Percentiles rank a stretch among this genome's conserved stretches.
Evolutionary conservation across 2,329 filamentous ascomycete genomes (phyloP).

Genomic region (Cordyceps militaris): DNA sequence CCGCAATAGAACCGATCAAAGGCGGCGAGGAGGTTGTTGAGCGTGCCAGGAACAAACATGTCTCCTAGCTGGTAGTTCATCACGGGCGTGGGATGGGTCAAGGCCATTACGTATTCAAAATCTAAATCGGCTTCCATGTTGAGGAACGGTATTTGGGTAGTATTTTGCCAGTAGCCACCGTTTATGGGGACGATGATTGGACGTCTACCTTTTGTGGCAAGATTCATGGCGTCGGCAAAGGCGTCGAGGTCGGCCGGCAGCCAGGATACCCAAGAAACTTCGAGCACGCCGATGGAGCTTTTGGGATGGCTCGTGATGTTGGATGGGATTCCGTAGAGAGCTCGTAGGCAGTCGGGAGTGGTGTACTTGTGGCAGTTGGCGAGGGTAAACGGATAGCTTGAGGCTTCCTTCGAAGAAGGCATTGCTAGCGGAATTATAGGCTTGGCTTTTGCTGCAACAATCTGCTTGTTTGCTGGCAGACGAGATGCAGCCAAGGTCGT

Average conservation of each 20-base stretch:
- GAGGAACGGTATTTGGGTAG: not conserved
- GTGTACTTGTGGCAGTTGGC: not conserved
- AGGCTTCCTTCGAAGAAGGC: too few relatives aligned
- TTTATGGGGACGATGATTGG: not conserved
- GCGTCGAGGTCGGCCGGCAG: not conserved
- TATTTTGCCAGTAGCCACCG: not conserved
- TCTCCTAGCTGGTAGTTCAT: not conserved
- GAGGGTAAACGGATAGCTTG: too few relatives aligned
- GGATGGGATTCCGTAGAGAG: not conserved
- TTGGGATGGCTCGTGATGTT: not conserved
- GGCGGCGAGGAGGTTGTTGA: not conserved
- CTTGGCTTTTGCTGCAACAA: not conserved
- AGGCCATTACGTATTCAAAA: not conserved
- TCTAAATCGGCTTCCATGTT: not conserved
- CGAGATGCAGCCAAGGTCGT: not conserved
- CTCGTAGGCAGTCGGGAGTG: not conserved
- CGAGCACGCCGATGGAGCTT: not conserved
- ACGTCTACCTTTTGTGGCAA: not conserved
- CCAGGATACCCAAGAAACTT: not conserved
- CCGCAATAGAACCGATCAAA: not conserved
- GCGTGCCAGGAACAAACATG: not conserved
- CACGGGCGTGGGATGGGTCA: not conserved
- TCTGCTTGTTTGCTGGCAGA: not conserved
- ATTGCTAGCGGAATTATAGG: not conserved
- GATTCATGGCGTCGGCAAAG: not conserved